Evolutionary conservation across 1,284 basidiomycete species (phyloP).

Genomic region (Wallemia ichthyophaga): DNA sequence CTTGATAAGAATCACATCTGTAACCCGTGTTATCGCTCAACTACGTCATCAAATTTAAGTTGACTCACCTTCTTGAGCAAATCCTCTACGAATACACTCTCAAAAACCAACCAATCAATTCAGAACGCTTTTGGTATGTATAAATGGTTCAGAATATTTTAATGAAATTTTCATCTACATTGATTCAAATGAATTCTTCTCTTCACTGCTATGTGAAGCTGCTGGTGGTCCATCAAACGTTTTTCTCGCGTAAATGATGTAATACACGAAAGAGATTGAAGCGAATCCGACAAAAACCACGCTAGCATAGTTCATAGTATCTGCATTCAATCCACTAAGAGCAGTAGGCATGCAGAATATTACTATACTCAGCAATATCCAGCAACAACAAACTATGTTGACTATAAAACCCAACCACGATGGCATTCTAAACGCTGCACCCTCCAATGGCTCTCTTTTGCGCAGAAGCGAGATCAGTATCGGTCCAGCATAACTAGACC

Average conservation of each 20-base stretch:
- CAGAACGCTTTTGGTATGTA: neutral
- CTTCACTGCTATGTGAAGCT: neutral
- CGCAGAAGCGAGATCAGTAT: neutral
- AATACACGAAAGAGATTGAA: neutral
- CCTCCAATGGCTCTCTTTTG: neutral
- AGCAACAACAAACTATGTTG: neutral
- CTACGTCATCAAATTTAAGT: too few relatives aligned
- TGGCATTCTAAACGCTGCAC: neutral
- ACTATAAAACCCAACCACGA: neutral
- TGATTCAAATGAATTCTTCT: neutral
- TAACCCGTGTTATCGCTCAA: too few relatives aligned
- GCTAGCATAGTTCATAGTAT: neutral
- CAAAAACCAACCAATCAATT: too few relatives aligned
- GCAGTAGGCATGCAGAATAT: neutral
- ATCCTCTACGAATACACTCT: too few relatives aligned
- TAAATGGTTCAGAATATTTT: neutral
- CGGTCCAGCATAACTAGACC: neutral
- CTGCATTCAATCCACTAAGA: neutral
- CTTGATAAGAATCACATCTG: too few relatives aligned
- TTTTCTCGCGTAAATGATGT: neutral
- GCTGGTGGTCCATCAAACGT: neutral
- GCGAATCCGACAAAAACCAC: neutral
- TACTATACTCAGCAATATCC: neutral
- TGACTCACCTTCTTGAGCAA: too few relatives aligned
- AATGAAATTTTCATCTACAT: neutral